Conservation (phyloP, 805 yeast species). For the Metschnikowia bowlesiae region DNA sequence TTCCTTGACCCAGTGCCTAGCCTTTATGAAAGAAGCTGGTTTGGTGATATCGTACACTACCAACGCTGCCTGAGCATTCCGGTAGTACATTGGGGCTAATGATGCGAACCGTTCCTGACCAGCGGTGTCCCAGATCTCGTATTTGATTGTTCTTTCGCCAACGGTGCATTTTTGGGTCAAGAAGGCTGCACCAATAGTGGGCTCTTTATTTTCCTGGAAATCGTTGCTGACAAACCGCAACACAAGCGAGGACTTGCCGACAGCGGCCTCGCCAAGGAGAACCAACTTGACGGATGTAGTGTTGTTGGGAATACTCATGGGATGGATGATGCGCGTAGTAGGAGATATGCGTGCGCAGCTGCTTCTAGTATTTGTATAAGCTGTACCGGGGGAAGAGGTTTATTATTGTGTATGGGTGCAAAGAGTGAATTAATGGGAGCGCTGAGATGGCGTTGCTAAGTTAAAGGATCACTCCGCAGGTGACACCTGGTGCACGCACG, state of each 20-base stretch:
- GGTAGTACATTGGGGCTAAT: conserved; percentile 77
- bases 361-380: not conserved
- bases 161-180: conserved; percentile 61
- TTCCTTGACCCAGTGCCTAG: conserved; percentile 75
- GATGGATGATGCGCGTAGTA: not conserved
- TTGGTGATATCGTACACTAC: conserved; percentile 75
- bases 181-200: conserved; percentile 84
- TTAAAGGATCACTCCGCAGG: conserved; percentile 1
- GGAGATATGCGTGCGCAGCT: not conserved
- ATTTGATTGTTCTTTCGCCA: conserved; percentile 54
- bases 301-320: conserved; percentile 12
- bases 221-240: conserved; percentile 69
- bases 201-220: conserved; percentile 68
- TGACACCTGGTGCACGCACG: conserved; percentile 4
- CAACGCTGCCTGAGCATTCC: conserved; percentile 76
- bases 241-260: conserved; percentile 69
- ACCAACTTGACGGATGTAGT: conserved; percentile 52
- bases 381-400: not conserved
- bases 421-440: not conserved
- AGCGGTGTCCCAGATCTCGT: conserved; percentile 85
- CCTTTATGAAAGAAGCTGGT: conserved; percentile 61
- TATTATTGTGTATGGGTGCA: not conserved
- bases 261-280: conserved; percentile 77
- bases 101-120: conserved; percentile 80
- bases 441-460: conserved; percentile 2